A percentile compares a stretch with the other conserved stretches of the same genome.
phyloP scores from a whole-genome alignment of 768 basidiomycete genomes.

The Leccinum boreale region DNA sequence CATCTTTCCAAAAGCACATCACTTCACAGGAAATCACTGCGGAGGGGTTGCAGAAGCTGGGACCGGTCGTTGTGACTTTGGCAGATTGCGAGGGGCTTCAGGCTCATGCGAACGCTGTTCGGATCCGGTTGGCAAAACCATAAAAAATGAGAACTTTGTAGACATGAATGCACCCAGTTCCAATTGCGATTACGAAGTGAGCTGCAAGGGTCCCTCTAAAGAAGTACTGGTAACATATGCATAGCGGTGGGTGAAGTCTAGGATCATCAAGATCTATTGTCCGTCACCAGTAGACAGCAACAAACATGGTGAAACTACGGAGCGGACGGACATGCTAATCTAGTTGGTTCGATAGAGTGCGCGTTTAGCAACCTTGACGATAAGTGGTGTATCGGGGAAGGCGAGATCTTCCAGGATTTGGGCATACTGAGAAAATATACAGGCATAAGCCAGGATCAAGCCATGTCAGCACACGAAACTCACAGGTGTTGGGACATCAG shows the following conservation, averaged over 20 bases:
- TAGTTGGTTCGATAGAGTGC: slow-evolving; percentile 87
- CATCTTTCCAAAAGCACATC: slow-evolving; percentile 98
- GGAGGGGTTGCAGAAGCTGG: slow-evolving; percentile 71
- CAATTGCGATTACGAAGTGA: not conserved
- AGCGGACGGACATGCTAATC: slow-evolving; percentile 46
- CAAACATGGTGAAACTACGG: slow-evolving; percentile 10
- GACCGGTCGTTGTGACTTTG: slow-evolving; percentile 83
- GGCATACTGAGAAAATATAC: slow-evolving; percentile 65
- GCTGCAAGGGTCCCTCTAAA: slow-evolving; percentile 8
- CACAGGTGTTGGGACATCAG: slow-evolving; percentile 95
- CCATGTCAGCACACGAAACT: slow-evolving; percentile 29
- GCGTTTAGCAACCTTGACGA: slow-evolving; percentile 94
- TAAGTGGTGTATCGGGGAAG: slow-evolving; percentile 90
- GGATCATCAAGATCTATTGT: slow-evolving; percentile 16
- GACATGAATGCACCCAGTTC: not conserved
- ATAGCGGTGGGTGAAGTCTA: slow-evolving; percentile 16
- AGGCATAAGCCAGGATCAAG: slow-evolving; percentile 10
- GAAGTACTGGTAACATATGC: slow-evolving; percentile 11
- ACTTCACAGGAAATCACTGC: slow-evolving; percentile 91
- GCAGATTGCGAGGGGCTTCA: slow-evolving; percentile 95
- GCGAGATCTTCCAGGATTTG: slow-evolving; percentile 83
- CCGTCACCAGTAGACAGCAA: slow-evolving; percentile 10
- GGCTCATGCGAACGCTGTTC: slow-evolving; percentile 95
- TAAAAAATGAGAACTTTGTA: slow-evolving; percentile 2
- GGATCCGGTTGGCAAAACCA: slow-evolving; percentile 58